Evolutionary conservation across 2,329 filamentous ascomycete genomes (phyloP).

Genomic region (Ascochyta clinopodiicola): DNA sequence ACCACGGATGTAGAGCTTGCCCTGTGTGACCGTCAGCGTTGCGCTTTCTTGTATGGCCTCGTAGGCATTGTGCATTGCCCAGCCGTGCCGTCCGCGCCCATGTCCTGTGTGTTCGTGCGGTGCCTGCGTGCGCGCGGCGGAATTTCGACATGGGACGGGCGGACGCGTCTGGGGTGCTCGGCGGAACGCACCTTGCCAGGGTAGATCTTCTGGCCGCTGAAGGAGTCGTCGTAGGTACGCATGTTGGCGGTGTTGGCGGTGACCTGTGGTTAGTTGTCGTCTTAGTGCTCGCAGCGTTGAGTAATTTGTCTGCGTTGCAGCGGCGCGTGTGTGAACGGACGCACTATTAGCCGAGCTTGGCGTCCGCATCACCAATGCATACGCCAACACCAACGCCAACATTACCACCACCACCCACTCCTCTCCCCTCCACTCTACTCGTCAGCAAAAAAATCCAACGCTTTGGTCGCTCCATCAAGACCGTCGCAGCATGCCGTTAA

Average conservation of each 20-base stretch:
- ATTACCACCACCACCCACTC: background rate
- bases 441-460: no score
- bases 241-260: slow-evolving; percentile 63
- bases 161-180: slow-evolving; percentile 17
- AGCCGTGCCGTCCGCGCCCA: slow-evolving; percentile 19
- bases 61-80: slow-evolving; percentile 1
- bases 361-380: background rate
- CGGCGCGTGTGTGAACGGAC: slow-evolving; percentile 25
- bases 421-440: background rate
- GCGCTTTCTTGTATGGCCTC: slow-evolving; percentile 17
- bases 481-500: no score
- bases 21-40: slow-evolving; percentile 63
- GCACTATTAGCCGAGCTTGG: slow-evolving; percentile 26
- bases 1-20: slow-evolving; percentile 99
- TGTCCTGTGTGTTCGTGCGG: slow-evolving; percentile 22
- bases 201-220: slow-evolving; percentile 81
- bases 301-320: slow-evolving; percentile 22
- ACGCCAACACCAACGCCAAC: background rate
- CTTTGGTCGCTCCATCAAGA: no score
- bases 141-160: slow-evolving; percentile 34
- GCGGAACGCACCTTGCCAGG: slow-evolving; percentile 72
- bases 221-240: slow-evolving; percentile 80
- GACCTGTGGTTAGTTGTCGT: slow-evolving; percentile 50
- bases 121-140: slow-evolving; percentile 17
- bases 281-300: slow-evolving; percentile 37